Evolutionary conservation across 1,284 basidiomycete species (phyloP).

Genomic region (Tilletia setariae): DNA sequence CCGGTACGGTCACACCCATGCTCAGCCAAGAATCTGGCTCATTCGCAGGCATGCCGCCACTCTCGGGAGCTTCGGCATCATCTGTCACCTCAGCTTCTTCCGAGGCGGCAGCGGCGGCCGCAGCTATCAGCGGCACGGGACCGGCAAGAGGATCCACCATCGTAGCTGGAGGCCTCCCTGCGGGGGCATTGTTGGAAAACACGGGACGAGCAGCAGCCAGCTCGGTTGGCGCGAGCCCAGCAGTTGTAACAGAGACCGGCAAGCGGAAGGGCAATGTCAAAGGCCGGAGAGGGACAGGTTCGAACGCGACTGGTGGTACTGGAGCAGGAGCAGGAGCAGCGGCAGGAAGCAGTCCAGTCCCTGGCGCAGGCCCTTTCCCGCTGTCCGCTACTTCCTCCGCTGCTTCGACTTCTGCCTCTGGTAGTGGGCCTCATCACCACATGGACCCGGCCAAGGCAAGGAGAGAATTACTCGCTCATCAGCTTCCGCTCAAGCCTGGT

Average conservation of each 20-base stretch:
- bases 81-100: background rate
- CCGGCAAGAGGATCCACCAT: background rate
- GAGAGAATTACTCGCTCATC: conserved; percentile 25
- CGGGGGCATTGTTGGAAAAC: no score
- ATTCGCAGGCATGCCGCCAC: background rate
- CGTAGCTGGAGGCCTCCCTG: background rate
- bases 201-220: no score
- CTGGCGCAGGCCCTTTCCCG: no score
- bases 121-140: background rate
- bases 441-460: conserved; percentile 30
- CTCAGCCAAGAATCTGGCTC: background rate
- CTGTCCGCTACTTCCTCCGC: background rate
- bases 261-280: background rate
- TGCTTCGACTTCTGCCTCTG: background rate
- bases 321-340: background rate
- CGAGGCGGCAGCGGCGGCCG: background rate
- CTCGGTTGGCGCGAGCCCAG: no score
- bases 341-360: no score
- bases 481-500: conserved; percentile 34
- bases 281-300: background rate
- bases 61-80: background rate
- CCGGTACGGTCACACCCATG: background rate
- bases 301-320: background rate
- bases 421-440: conserved; percentile 9
- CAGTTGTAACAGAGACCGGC: background rate